Evolutionary conservation across 805 yeast species (phyloP).

Genomic region (Saccharomycopsis lassenensis): DNA sequence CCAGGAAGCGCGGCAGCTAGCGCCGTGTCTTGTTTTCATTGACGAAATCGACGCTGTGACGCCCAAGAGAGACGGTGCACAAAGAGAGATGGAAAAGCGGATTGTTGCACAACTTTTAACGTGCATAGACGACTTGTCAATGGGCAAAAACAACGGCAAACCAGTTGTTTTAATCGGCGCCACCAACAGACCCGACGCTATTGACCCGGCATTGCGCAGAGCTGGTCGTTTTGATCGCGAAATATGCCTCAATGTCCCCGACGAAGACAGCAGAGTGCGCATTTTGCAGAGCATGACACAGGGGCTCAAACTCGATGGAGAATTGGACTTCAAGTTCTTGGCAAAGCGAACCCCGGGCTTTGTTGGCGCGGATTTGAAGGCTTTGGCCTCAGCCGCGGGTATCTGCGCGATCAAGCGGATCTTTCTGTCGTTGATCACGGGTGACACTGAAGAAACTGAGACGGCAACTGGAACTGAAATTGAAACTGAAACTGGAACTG

Average conservation of each 20-base stretch:
- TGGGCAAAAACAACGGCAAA: slow-evolving; percentile 82
- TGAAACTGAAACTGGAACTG: slow-evolving; percentile 3
- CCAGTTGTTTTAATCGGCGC: slow-evolving; percentile 95
- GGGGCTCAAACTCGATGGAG: slow-evolving; percentile 54
- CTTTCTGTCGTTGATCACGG: slow-evolving; percentile 41
- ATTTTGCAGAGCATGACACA: slow-evolving; percentile 68
- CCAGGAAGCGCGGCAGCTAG: slow-evolving; percentile 81
- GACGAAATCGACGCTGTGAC: slow-evolving; percentile 96
- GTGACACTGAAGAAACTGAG: slow-evolving; percentile 20
- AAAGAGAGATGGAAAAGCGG: slow-evolving; percentile 94
- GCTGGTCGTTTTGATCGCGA: slow-evolving; percentile 97
- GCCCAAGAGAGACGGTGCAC: slow-evolving; percentile 96
- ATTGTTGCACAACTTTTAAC: slow-evolving; percentile 93
- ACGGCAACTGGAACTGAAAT: background rate
- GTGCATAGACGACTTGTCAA: slow-evolving; percentile 82
- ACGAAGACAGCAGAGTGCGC: slow-evolving; percentile 66
- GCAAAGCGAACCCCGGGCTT: slow-evolving; percentile 95
- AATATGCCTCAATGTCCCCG: slow-evolving; percentile 90
- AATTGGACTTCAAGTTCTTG: slow-evolving; percentile 55
- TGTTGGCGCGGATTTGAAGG: slow-evolving; percentile 95
- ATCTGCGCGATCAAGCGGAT: slow-evolving; percentile 88
- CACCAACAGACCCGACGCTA: slow-evolving; percentile 90
- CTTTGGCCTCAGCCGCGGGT: slow-evolving; percentile 91
- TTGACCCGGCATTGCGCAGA: slow-evolving; percentile 89
- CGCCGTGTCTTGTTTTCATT: slow-evolving; percentile 87